phyloP scores from a whole-genome alignment of 225 moss, liverwort and hornwort genomes.

The Sphagnum contortum region DNA sequence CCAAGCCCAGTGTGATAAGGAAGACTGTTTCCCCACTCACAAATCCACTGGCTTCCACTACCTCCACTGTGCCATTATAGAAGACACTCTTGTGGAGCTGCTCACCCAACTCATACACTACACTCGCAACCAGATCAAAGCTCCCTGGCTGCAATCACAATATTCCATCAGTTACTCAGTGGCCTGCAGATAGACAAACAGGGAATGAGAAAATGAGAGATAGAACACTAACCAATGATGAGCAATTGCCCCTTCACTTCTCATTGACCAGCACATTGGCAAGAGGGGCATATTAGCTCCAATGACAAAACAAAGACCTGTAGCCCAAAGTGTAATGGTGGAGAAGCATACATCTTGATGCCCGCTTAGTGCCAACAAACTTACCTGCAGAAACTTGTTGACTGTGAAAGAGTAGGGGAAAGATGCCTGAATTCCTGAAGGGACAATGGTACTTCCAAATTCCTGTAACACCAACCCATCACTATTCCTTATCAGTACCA shows the following conservation, averaged over 20 bases:
- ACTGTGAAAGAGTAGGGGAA: conserved; percentile 64
- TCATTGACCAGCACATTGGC: too few species aligned
- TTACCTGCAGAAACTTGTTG: conserved; percentile 72
- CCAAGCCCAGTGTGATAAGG: conserved; percentile 63
- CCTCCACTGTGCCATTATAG: conserved; percentile 77
- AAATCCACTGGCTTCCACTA: conserved; percentile 75
- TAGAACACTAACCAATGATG: too few species aligned
- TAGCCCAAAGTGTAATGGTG: too few species aligned
- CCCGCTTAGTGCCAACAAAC: too few species aligned
- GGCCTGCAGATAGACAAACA: too few species aligned
- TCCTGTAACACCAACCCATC: conserved; percentile 34
- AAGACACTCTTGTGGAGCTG: conserved; percentile 60
- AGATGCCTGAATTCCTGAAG: conserved; percentile 58
- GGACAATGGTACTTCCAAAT: conserved; percentile 27
- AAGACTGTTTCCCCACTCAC: conserved; percentile 93
- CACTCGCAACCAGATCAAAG: conserved; percentile 74
- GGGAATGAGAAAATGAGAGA: too few species aligned
- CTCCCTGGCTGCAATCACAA: conserved; percentile 56
- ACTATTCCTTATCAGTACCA: too few species aligned
- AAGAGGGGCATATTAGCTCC: too few species aligned
- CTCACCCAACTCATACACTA: conserved; percentile 63
- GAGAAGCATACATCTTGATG: too few species aligned
- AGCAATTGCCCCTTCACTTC: too few species aligned
- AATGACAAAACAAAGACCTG: too few species aligned
- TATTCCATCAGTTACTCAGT: too few species aligned